phyloP scores from a whole-genome alignment of 768 basidiomycete species.

The Hysterangium stoloniferum region DNA sequence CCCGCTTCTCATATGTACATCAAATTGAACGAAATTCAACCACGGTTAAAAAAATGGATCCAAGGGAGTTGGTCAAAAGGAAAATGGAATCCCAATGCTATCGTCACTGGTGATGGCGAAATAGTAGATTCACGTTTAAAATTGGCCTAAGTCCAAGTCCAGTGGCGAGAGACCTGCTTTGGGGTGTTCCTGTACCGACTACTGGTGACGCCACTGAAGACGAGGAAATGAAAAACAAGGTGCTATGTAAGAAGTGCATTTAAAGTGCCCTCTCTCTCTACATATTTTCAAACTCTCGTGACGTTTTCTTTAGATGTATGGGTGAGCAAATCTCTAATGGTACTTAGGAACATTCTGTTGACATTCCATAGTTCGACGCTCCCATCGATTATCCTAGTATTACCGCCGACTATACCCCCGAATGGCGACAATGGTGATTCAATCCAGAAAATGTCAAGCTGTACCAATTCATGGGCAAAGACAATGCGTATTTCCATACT shows the following conservation, averaged over 20 bases:
- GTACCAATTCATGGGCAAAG: conserved; percentile 99
- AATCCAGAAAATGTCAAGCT: conserved; percentile 82
- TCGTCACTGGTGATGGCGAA: conserved; percentile 81
- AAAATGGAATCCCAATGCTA: conserved; percentile 89
- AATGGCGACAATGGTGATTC: conserved; percentile 98
- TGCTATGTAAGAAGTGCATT: conserved; percentile 68
- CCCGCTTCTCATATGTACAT: conserved; percentile 90
- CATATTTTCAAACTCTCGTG: conserved; percentile 1
- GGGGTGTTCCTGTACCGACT: conserved; percentile 92
- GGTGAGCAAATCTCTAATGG: too few species aligned
- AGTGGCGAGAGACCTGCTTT: conserved; percentile 86
- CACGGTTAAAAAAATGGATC: conserved; percentile 82
- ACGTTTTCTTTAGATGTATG: conserved; percentile 66
- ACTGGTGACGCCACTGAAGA: conserved; percentile 59
- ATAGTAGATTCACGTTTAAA: conserved; percentile 86
- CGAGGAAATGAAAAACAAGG: conserved; percentile 85
- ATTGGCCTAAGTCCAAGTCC: conserved; percentile 82
- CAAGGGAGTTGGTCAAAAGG: conserved; percentile 69
- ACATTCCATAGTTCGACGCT: conserved; percentile 72
- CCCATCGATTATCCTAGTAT: conserved; percentile 97
- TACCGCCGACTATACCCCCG: conserved; percentile 87
- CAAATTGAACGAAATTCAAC: conserved; percentile 75
- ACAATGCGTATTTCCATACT: conserved; percentile 98
- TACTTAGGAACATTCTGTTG: too few species aligned
- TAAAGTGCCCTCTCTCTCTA: not conserved